Base-by-base conservation (phyloP, 345 rosid genomes). In the Adansonia digitata region DNA sequence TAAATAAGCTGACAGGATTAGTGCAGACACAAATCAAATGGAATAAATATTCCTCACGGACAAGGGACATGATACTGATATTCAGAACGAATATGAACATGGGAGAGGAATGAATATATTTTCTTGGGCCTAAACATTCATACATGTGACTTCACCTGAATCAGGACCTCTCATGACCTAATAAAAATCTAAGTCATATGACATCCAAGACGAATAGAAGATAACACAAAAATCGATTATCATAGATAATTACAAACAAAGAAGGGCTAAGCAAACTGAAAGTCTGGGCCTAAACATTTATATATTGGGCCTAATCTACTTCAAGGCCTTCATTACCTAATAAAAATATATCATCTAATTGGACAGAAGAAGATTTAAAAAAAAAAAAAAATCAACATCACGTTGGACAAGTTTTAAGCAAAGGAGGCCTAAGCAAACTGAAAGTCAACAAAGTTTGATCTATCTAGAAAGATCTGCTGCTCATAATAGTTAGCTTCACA, bases 1-100 rank as follows among this genome's bases (percentile, higher is more conserved):
- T 35, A 71, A 71, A 64, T 31, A 78, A 51, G 70, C 22, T 55
- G 31, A 35, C 43, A 55, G 45, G 24, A 55, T 72, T 55, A 73
- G 76, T 13, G 18, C 8, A 59, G 72, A 31, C 8, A 27, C 9
- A 72, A 55, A 24, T 49, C n/a, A 66, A 66, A 67, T 14, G 13
- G 8, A 27, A 45, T 18, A 46, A 68, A 68, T 1, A 17, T 31
- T 48, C 73, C 59, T 48, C 35, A 22, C 15, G 6, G 8, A 37
- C 27, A 62, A 3, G n/a, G 13, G 12, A 31, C 43, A 62, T 3
- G 1, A 35, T 8, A 37, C 14, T 9, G 67, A 26, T 14, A 35
- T 37, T 14, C 18, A 34, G 26, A 61, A 61, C 17, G 20, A 31
- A 61, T 9, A 34, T 15, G 42, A 61, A 62, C 22, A 24, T 2